These are phyloP conservation scores for Ganoderma sinense DNA, from an alignment of 1,284 basidiomycete genomes.

Conservation along the genomic window DNA sequence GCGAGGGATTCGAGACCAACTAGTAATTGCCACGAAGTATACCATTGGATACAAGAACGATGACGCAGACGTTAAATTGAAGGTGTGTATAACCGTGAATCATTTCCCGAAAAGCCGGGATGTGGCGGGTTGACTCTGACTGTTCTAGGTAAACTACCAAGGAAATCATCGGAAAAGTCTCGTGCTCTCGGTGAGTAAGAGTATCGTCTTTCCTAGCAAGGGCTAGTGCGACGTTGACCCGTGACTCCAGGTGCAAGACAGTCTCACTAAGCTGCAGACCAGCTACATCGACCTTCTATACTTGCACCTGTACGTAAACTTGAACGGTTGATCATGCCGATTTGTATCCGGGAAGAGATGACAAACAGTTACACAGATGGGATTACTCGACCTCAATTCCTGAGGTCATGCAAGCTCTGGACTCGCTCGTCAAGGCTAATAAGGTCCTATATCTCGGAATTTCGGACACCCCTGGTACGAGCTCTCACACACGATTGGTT, in stretches of 20 bases:
- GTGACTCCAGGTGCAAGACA: conserved; percentile 42
- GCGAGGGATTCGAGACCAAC: conserved; percentile 48
- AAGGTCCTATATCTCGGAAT: conserved; percentile 49
- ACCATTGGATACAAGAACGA: conserved; percentile 15
- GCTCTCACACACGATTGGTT: not conserved
- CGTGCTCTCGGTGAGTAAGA: conserved; percentile 18
- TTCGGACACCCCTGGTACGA: conserved; percentile 49
- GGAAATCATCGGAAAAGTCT: conserved; percentile 27
- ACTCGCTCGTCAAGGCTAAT: conserved; percentile 44
- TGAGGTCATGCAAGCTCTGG: conserved; percentile 58
- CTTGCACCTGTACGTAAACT: conserved; percentile 34
- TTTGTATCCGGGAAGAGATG: conserved; percentile 32
- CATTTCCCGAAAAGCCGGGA: too few relatives aligned
- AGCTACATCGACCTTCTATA: conserved; percentile 58
- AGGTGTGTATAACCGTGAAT: not conserved
- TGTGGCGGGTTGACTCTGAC: not conserved
- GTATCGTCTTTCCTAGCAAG: not conserved
- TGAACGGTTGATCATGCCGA: conserved; percentile 27
- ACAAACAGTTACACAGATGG: conserved; percentile 44
- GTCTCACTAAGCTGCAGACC: conserved; percentile 65
- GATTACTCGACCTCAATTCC: conserved; percentile 60
- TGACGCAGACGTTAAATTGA: conserved; percentile 13
- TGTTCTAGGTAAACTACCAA: conserved; percentile 25
- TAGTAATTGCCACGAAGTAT: conserved; percentile 52
- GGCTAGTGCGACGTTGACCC: not conserved